Base-by-base conservation (phyloP, 176 grass and related monocot species). In the Neostapfia colusana region DNA sequence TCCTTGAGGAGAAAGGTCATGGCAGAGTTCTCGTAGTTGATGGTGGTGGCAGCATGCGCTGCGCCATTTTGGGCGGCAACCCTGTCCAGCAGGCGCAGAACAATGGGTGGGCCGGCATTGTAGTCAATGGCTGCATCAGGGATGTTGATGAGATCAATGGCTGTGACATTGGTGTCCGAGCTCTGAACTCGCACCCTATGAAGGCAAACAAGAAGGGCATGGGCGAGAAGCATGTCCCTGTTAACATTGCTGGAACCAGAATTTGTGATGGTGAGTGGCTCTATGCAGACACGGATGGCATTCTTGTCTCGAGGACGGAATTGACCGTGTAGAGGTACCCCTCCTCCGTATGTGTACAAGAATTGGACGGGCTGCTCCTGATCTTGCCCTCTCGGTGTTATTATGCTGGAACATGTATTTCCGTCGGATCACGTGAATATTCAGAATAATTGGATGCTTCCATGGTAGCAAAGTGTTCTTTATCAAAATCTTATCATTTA, bases 101-200 rank as follows among this genome's bases (percentile, higher is more conserved):
- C 61, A 97, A 91, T 18, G 90, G 88, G 3, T 97, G 93, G 90
- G 93, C 86, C 0, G 93, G 90, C n/a, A 91, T 93, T 7, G 16
- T 97, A 0, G 88, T 97, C 12, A 97, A 97, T 6, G 90, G 90
- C 12, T 97, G 93, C 88, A 93, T 97, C 46, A 90, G 90, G 40
- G 93, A 97, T 10, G 85, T 81, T 0, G 93, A 97, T n/a, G 93
- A 97, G 83, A 97, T 93, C 72, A 91, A 97, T 3, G 93, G 90
- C 1, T 97, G 93, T 4, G 93, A 93, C 51, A 89, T 97, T 13
- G 93, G 93, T 5, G 88, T 93, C 20, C 82, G 93, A 15, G 90
- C 93, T 40, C 72, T 93, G 40, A 82, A 74, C 3, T 91, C 90
- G 0, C 93, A 97, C 70, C 86, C 90, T 0, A 87, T 93, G 71